Percentiles rank a stretch among this genome's conserved stretches.
phyloP scores from a whole-genome alignment of 768 basidiomycete genomes.

The Amanita muscaria region DNA sequence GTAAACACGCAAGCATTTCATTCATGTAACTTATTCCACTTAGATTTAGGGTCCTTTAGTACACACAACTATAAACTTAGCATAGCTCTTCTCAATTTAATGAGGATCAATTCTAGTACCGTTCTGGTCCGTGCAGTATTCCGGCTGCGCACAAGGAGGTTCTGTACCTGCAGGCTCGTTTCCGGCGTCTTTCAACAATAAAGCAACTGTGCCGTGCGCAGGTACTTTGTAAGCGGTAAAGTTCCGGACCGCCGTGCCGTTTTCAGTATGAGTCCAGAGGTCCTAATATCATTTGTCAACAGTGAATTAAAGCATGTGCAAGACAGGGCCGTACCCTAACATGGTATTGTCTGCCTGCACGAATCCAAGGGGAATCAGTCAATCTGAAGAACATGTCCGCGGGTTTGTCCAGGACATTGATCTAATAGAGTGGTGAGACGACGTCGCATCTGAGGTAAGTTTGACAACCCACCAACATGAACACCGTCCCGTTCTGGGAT shows the following conservation, averaged over 20 bases:
- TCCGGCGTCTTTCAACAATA: constrained; percentile 57
- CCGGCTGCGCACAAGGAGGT: constrained; percentile 47
- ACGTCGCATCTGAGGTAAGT: neutral
- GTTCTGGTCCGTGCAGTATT: constrained; percentile 54
- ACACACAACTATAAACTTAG: too few relatives aligned
- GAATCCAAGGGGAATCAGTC: constrained; percentile 64
- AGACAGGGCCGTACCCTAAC: constrained; percentile 39
- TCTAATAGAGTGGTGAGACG: constrained; percentile 22
- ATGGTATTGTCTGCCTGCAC: constrained; percentile 56
- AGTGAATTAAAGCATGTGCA: neutral
- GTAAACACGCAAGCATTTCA: too few relatives aligned
- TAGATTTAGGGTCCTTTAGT: too few relatives aligned
- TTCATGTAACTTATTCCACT: constrained; percentile 1
- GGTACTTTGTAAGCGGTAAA: constrained; percentile 47
- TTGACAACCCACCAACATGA: constrained; percentile 48
- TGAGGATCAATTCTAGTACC: constrained; percentile 32
- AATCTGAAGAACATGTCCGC: constrained; percentile 53
- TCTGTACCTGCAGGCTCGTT: constrained; percentile 51
- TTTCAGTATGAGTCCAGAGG: constrained; percentile 65
- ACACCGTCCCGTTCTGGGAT: constrained; percentile 52
- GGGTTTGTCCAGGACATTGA: constrained; percentile 50
- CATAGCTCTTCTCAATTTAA: too few relatives aligned
- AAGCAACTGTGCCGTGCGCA: constrained; percentile 59
- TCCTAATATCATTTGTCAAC: too few relatives aligned
- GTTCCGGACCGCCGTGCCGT: constrained; percentile 55